Percentiles rank a stretch among this genome's conserved stretches.
Evolutionary conservation across 768 basidiomycete species (phyloP).

Genomic region (Lactarius trivialis): DNA sequence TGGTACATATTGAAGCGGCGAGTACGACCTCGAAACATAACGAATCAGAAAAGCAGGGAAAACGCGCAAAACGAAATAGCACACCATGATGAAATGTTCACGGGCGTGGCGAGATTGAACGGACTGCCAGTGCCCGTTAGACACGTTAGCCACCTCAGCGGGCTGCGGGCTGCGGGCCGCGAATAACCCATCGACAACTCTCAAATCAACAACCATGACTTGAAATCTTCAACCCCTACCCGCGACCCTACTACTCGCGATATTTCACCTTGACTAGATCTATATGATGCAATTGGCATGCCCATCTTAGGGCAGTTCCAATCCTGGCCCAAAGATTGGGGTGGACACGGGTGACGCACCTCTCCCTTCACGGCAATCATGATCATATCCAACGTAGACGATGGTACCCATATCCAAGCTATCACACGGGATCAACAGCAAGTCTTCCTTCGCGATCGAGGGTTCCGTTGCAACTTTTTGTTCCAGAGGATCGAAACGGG

Average conservation of each 20-base stretch:
- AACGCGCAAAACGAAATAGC: background rate
- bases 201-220: background rate
- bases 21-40: conserved; percentile 63
- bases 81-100: conserved; percentile 10
- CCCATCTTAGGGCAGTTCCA: background rate
- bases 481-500: background rate
- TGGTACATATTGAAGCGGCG: conserved; percentile 92
- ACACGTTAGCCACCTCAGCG: background rate
- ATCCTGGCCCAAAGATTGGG: background rate
- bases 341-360: background rate
- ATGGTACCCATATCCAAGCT: background rate
- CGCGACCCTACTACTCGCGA: background rate
- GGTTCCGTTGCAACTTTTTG: background rate
- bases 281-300: background rate
- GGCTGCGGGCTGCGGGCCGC: background rate
- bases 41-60: background rate
- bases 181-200: background rate
- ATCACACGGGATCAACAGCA: background rate
- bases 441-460: background rate
- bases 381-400: background rate
- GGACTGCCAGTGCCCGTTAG: background rate
- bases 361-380: background rate
- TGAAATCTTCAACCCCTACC: background rate
- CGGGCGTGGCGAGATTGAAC: background rate
- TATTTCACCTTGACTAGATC: background rate